phyloP scores from a whole-genome alignment of 1,139 yeast genomes.

The Hansenula lynferdii region DNA sequence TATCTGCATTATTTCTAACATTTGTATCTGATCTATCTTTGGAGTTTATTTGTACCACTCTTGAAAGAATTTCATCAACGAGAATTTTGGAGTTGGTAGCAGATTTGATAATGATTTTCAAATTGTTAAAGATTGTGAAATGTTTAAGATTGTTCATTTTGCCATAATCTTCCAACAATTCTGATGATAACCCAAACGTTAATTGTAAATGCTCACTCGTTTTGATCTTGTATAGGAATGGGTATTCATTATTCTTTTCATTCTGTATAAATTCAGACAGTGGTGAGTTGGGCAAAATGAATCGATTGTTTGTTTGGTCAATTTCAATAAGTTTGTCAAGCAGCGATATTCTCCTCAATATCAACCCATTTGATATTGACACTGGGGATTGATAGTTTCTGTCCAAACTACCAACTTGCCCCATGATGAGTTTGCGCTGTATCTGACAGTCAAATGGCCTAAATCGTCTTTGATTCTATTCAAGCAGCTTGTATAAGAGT shows the following conservation, averaged over 20 bases:
- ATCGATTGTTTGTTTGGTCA: background rate
- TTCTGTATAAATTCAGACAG: slow-evolving; percentile 10
- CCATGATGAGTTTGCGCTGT: background rate
- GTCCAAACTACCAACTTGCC: slow-evolving; percentile 3
- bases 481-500: no score
- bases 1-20: background rate
- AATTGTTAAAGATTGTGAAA: slow-evolving; percentile 1
- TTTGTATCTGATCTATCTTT: background rate
- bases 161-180: background rate
- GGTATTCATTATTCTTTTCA: slow-evolving; percentile 6
- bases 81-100: background rate
- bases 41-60: background rate
- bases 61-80: background rate
- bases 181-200: background rate
- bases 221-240: slow-evolving; percentile 6
- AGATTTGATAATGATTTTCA: background rate
- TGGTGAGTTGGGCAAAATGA: slow-evolving; percentile 5
- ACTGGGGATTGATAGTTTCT: background rate
- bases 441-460: no score
- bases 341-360: background rate
- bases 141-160: background rate
- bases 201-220: slow-evolving; percentile 4
- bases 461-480: no score
- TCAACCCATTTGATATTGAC: background rate
- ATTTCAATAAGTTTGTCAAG: background rate